A percentile compares a stretch with the other conserved stretches of the same genome.
Conservation (phyloP, 2,329 filamentous ascomycete genomes). For the Ceratocystis papillata region DNA sequence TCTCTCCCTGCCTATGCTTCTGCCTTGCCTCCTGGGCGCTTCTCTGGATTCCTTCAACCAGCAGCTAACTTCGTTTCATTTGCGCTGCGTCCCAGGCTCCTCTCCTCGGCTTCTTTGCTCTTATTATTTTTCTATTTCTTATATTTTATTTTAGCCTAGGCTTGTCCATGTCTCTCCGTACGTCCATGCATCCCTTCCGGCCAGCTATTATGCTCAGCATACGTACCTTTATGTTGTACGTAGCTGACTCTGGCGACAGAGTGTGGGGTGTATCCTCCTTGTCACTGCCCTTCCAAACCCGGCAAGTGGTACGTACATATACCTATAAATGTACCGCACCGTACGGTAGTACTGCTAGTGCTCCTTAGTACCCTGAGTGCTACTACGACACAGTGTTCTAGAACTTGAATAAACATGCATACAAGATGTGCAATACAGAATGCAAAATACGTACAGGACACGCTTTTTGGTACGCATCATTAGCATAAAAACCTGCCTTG, state of each 20-base stretch:
- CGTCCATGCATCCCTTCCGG: conserved; percentile 1
- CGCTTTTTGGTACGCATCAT: neutral
- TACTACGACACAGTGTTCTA: conserved; percentile 5
- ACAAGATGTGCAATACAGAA: neutral
- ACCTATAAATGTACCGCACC: neutral
- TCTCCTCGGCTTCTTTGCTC: too few relatives aligned
- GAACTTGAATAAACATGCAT: neutral
- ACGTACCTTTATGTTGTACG: neutral
- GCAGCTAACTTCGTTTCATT: neutral
- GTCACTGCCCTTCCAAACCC: neutral
- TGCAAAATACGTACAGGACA: neutral
- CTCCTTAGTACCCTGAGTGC: neutral
- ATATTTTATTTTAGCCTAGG: neutral
- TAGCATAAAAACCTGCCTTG: neutral
- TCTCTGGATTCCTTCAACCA: too few relatives aligned
- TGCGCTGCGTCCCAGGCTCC: too few relatives aligned
- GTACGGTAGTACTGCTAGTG: too few relatives aligned
- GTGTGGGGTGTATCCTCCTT: neutral
- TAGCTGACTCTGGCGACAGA: neutral
- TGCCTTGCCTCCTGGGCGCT: neutral
- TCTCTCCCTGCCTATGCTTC: neutral
- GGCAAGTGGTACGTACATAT: neutral
- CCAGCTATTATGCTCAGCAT: neutral
- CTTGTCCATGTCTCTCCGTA: conserved; percentile 4
- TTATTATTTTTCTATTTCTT: too few relatives aligned